Evolutionary conservation across 495 filamentous ascomycete species (phyloP).

Genomic region (Penicillium dipodomyicola): DNA sequence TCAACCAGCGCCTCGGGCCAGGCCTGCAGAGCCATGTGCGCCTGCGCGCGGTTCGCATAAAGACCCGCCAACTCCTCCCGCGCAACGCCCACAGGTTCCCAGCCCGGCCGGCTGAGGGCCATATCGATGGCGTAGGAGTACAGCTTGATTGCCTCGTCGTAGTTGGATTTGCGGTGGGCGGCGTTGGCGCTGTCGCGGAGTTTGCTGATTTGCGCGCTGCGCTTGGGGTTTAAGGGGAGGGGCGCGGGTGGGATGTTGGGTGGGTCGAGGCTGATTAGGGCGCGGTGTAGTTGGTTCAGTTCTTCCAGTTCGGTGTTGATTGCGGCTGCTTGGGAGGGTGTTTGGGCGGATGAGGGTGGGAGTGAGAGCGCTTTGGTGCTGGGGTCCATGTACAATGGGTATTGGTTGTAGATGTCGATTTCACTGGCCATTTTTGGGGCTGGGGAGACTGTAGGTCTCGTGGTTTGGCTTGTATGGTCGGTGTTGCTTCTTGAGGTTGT

Average conservation of each 20-base stretch:
- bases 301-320: constrained; percentile 63
- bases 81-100: constrained; percentile 81
- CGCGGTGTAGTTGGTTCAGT: constrained; percentile 72
- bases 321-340: constrained; percentile 37
- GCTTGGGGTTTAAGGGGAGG: constrained; percentile 56
- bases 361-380: constrained; percentile 73
- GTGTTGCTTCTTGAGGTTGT: constrained; percentile 8
- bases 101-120: constrained; percentile 74
- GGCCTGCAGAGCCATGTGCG: constrained; percentile 70
- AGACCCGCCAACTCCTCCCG: constrained; percentile 77
- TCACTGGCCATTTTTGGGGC: constrained; percentile 33
- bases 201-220: constrained; percentile 79
- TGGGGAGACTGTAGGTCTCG: constrained; percentile 9
- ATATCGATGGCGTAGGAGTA: constrained; percentile 85
- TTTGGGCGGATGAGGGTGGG: constrained; percentile 31
- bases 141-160: constrained; percentile 71
- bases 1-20: constrained; percentile 85
- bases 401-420: constrained; percentile 74
- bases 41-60: constrained; percentile 87
- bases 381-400: constrained; percentile 78
- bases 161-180: constrained; percentile 71
- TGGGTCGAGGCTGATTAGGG: constrained; percentile 56
- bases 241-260: constrained; percentile 6
- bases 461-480: constrained; percentile 5
- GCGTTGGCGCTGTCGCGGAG: constrained; percentile 84